These are phyloP conservation scores for Prunus campanulata DNA, from an alignment of 306 rosid species.

Conservation along the genomic window DNA sequence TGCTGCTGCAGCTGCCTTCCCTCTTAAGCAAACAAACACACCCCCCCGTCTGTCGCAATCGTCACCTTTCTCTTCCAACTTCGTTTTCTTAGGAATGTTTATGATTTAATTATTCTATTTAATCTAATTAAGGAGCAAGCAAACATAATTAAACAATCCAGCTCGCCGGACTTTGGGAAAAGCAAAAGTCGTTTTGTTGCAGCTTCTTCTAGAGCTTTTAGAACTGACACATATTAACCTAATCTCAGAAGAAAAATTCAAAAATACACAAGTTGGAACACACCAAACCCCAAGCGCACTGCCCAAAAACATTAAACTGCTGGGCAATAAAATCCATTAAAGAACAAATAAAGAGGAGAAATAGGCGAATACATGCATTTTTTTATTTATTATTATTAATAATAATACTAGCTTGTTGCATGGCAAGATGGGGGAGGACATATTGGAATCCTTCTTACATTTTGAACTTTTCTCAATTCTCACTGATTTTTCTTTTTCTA, in stretches of 20 bases:
- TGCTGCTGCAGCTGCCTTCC: background rate
- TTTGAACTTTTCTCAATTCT: background rate
- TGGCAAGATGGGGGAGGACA: conserved; percentile 9
- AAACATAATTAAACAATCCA: background rate
- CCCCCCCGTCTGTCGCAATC: background rate
- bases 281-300: background rate
- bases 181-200: background rate
- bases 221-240: background rate
- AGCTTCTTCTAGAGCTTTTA: background rate
- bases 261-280: background rate
- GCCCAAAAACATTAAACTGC: background rate
- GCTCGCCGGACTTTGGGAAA: conserved; percentile 12
- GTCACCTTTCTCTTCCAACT: background rate
- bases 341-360: background rate
- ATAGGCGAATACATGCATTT: background rate
- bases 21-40: background rate
- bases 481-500: background rate
- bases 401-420: background rate
- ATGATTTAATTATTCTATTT: background rate
- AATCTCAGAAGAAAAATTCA: background rate
- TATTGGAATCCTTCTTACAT: conserved; percentile 9
- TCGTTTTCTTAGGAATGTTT: background rate
- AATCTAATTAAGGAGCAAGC: background rate
- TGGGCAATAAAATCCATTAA: background rate
- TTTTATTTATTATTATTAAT: background rate